Base-by-base conservation (phyloP, 2,329 filamentous ascomycete genomes). In the Alternaria burnsii region DNA sequence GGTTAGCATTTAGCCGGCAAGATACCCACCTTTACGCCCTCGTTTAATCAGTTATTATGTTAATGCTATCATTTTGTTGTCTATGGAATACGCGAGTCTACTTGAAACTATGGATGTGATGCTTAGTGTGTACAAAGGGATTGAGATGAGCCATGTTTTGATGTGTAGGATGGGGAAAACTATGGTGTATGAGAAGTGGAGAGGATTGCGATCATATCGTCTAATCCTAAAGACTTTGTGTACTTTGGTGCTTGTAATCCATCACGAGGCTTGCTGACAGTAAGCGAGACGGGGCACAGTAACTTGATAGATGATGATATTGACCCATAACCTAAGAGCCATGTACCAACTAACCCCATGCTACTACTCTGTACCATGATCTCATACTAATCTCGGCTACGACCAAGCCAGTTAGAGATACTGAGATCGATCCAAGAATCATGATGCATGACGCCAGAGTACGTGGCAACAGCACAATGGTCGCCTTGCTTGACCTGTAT, bases 1-100 rank as follows among this genome's bases (percentile, higher is more conserved):
- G 59, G 50, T 52, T 59, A 54, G 51, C 56, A 62, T 62, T 62
- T 59, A 62, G 59, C 59, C 55, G 52, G 59, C 59, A 51, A 59
- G 59, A 62, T 61, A 61, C 54, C 52, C 53, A 58, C 60, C 46
- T 50, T 50, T 63, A 62, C 58, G 48, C 47, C 42, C 56, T 60
- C 53, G 50, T 53, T 43, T 28, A 48, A 36, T 44, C 42, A 38
- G 47, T 58, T 52, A 40, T 42, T 57, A 26, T 2, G 34, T 36
- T 41, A 24, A 32, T 26, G 32, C 36, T 14, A 20, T 47, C 36
- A 16, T 34, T 24, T 30, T n/a, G 12, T 30, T 30, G 10, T 28
- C 8, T 20, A 41, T 38, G 34, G 16, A 38, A 38, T n/a, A 38
- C 16, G 0, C 6, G 2, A 9, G 14, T 18, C 24, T 26, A 2